phyloP scores from a whole-genome alignment of 768 basidiomycete species.

The Cytidiella melzeri region DNA sequence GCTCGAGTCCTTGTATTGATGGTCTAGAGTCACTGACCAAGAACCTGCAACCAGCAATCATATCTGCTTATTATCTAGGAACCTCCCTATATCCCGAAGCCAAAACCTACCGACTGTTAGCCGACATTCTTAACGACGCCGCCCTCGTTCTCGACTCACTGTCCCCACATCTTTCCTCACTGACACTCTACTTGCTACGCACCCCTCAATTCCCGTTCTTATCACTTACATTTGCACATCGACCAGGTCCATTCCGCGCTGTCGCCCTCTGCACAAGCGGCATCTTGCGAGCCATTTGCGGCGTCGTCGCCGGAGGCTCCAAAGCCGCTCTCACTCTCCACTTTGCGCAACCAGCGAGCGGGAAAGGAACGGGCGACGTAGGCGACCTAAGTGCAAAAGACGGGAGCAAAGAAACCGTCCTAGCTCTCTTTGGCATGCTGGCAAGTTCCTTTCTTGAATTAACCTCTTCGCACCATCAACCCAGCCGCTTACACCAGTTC shows the following conservation, averaged over 20 bases:
- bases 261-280: conserved; percentile 53
- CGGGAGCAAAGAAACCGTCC: conserved; percentile 63
- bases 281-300: conserved; percentile 50
- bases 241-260: conserved; percentile 32
- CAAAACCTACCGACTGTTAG: conserved; percentile 62
- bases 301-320: conserved; percentile 61
- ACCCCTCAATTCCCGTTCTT: background rate
- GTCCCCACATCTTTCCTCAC: conserved; percentile 44
- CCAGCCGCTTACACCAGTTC: conserved; percentile 1
- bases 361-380: conserved; percentile 49
- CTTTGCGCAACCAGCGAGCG: conserved; percentile 42
- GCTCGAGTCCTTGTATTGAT: conserved; percentile 16
- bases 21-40: background rate
- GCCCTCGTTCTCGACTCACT: conserved; percentile 55
- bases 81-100: conserved; percentile 64
- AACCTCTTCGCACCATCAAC: background rate
- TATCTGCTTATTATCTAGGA: conserved; percentile 55
- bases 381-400: conserved; percentile 72
- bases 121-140: conserved; percentile 59
- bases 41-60: conserved; percentile 41
- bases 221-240: background rate
- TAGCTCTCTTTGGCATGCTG: conserved; percentile 62
- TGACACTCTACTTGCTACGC: conserved; percentile 25
- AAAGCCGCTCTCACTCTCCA: conserved; percentile 66
- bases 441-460: conserved; percentile 38